phyloP scores from a whole-genome alignment of 2,329 filamentous ascomycete genomes.

The Pseudogymnoascus sp. region DNA sequence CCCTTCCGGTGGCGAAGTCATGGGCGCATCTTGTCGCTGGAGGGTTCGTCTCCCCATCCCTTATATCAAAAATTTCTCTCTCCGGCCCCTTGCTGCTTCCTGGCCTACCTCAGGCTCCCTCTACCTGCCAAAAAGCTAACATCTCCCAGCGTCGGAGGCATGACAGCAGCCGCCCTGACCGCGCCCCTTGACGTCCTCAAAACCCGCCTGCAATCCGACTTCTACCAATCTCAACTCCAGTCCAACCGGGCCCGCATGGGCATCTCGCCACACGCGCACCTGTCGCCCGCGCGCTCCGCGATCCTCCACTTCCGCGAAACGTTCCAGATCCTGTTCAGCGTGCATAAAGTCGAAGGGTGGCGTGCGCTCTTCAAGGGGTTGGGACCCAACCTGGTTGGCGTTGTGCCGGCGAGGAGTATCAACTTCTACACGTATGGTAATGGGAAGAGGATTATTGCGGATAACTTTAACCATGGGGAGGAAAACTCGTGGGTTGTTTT shows the following conservation, averaged over 20 bases:
- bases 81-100: background rate
- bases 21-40: slow-evolving; percentile 91
- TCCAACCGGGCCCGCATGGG: slow-evolving; percentile 53
- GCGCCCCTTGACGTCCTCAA: slow-evolving; percentile 91
- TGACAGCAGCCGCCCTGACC: slow-evolving; percentile 87
- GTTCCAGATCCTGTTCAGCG: slow-evolving; percentile 72
- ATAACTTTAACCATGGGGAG: slow-evolving; percentile 63
- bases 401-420: slow-evolving; percentile 82
- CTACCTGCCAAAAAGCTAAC: background rate
- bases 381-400: slow-evolving; percentile 81
- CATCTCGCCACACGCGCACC: slow-evolving; percentile 43
- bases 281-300: slow-evolving; percentile 59
- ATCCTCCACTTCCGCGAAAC: slow-evolving; percentile 77
- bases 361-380: slow-evolving; percentile 89
- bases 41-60: slow-evolving; percentile 52
- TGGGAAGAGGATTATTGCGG: slow-evolving; percentile 73
- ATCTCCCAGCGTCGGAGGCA: slow-evolving; percentile 65
- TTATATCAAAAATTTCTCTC: background rate
- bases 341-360: slow-evolving; percentile 75
- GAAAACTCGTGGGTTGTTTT: slow-evolving; percentile 73
- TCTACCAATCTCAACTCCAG: slow-evolving; percentile 78
- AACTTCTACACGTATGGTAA: slow-evolving; percentile 95
- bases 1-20: slow-evolving; percentile 58
- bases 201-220: slow-evolving; percentile 87
- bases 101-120: background rate